Conservation (phyloP, 1,284 basidiomycete species). For the Boletus mariae region DNA sequence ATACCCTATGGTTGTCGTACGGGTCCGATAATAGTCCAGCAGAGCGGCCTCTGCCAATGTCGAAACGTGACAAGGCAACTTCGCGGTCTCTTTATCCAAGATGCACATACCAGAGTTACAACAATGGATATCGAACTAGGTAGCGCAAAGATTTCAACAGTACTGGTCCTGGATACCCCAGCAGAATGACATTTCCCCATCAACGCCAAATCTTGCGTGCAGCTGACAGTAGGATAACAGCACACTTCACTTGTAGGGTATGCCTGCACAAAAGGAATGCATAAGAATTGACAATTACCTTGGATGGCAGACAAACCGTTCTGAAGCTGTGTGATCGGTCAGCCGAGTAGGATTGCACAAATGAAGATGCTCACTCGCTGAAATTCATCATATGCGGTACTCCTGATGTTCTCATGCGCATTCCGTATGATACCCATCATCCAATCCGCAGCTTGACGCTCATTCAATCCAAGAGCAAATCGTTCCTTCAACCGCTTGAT, state of each 20-base stretch:
- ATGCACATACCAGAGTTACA: neutral
- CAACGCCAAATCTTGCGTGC: neutral
- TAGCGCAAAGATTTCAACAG: neutral
- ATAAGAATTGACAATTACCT: slow-evolving; percentile 4
- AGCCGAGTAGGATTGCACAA: slow-evolving; percentile 7
- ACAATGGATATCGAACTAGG: neutral
- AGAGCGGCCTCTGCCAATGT: no score
- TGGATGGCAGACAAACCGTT: slow-evolving; percentile 40
- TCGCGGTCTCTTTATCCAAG: no score
- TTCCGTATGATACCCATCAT: slow-evolving; percentile 89
- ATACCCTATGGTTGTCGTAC: no score
- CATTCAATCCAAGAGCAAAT: slow-evolving; percentile 80
- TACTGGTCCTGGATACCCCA: neutral
- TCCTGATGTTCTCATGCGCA: slow-evolving; percentile 92
- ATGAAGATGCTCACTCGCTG: slow-evolving; percentile 57
- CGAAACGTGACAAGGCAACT: no score
- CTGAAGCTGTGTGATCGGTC: slow-evolving; percentile 41
- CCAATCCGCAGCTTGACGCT: slow-evolving; percentile 89
- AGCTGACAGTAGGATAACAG: neutral
- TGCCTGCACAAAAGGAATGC: slow-evolving; percentile 35
- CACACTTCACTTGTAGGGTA: slow-evolving; percentile 47
- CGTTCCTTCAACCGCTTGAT: slow-evolving; percentile 85
- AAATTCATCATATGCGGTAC: slow-evolving; percentile 91
- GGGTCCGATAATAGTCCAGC: no score
- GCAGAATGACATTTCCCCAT: neutral